Percentiles rank a stretch among this genome's conserved stretches.
Evolutionary conservation across 768 basidiomycete genomes (phyloP).

Genomic region (Mycena floridula): DNA sequence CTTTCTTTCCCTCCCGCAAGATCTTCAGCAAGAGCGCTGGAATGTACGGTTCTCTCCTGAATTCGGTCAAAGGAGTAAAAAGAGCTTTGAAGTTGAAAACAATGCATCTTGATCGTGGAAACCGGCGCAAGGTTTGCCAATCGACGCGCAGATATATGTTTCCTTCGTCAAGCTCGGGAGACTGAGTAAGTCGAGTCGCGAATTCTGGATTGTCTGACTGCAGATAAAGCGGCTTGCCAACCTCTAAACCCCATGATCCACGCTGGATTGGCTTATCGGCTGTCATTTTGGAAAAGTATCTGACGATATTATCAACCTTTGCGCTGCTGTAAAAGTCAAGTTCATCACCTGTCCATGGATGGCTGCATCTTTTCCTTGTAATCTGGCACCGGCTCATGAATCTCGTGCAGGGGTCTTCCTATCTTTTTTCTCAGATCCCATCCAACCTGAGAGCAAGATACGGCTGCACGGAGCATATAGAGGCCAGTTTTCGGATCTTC

Average conservation of each 20-base stretch:
- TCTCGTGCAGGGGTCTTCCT: slow-evolving; percentile 37
- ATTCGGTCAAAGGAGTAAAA: slow-evolving; percentile 41
- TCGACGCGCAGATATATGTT: slow-evolving; percentile 44
- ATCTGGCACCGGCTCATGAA: slow-evolving; percentile 42
- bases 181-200: slow-evolving; percentile 23
- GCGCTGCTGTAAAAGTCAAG: no score
- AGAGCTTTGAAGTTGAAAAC: slow-evolving; percentile 50
- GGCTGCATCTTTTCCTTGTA: slow-evolving; percentile 42
- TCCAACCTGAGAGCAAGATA: slow-evolving; percentile 41
- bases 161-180: slow-evolving; percentile 28
- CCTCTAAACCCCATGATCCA: slow-evolving; percentile 45
- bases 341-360: slow-evolving; percentile 41
- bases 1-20: slow-evolving; percentile 30
- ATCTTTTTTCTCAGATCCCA: slow-evolving; percentile 45
- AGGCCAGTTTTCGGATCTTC: slow-evolving; percentile 35
- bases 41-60: slow-evolving; percentile 40
- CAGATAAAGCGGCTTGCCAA: slow-evolving; percentile 42
- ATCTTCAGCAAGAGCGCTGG: slow-evolving; percentile 40
- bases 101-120: slow-evolving; percentile 41
- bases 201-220: slow-evolving; percentile 34
- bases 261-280: slow-evolving; percentile 45
- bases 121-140: slow-evolving; percentile 47
- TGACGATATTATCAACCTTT: slow-evolving; percentile 9
- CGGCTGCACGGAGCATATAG: slow-evolving; percentile 38
- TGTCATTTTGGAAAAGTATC: slow-evolving; percentile 42